These are phyloP conservation scores for Beauveria scarabaeidicola DNA, from an alignment of 2,329 filamentous ascomycete genomes.

Conservation along the genomic window DNA sequence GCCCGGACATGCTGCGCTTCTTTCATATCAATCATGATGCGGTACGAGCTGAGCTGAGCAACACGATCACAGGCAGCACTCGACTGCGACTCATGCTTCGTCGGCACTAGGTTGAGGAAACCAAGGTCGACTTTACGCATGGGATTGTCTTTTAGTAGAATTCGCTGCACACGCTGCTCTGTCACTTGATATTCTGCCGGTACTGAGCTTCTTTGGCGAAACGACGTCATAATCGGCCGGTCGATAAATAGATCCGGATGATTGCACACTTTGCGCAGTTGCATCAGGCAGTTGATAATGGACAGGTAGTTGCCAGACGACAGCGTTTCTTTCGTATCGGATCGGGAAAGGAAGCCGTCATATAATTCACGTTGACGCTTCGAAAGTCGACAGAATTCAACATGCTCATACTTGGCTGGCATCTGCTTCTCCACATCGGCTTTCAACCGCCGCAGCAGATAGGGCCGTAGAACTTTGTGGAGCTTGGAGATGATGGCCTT, in stretches of 20 bases:
- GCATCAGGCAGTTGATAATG: conserved; percentile 98
- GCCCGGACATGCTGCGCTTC: conserved; percentile 60
- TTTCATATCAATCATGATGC: conserved; percentile 59
- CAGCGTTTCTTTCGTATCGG: conserved; percentile 80
- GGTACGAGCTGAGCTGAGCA: conserved; percentile 61
- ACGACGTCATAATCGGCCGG: conserved; percentile 91
- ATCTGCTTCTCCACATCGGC: conserved; percentile 98
- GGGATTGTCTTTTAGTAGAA: conserved; percentile 52
- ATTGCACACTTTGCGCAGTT: conserved; percentile 94
- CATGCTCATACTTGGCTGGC: conserved; percentile 95
- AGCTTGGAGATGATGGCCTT: conserved; percentile 86
- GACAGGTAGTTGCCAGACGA: conserved; percentile 92
- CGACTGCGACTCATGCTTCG: conserved; percentile 59
- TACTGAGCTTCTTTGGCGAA: conserved; percentile 78
- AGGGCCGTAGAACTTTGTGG: conserved; percentile 87
- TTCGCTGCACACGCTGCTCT: conserved; percentile 59
- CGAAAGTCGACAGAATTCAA: conserved; percentile 89
- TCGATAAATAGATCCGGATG: conserved; percentile 96
- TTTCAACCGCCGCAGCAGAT: conserved; percentile 83
- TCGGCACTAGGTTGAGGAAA: conserved; percentile 72
- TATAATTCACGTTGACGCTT: conserved; percentile 94
- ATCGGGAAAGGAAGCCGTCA: conserved; percentile 87
- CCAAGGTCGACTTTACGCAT: conserved; percentile 61
- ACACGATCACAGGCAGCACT: conserved; percentile 43
- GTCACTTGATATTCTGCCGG: conserved; percentile 65